Base-by-base conservation (phyloP, 345 rosid species). In the Eucalyptus regnans region DNA sequence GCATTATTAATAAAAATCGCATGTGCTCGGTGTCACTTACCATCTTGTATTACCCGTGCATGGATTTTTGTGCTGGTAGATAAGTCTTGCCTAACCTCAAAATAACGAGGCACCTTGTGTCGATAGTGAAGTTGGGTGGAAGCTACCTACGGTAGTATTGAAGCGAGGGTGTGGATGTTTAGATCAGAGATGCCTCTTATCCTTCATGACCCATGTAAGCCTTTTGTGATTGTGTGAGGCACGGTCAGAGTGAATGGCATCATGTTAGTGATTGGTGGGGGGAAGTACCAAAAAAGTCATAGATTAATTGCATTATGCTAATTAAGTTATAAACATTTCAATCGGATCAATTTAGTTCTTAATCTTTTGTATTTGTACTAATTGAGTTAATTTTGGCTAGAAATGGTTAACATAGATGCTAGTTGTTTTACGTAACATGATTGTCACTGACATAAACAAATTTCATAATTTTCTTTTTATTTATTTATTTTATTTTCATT, bases 381-480 rank as follows among this genome's bases (percentile, higher is more conserved):
- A 56, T 56, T 23, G 0, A 2, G 62, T 56, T 0, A 22, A 23
- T 23, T 56, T 23, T 23, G 12, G 4, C 1, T 56, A 56, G 1
- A 56, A 56, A 56, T 56, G 0, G 1, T 22, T 22, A 8, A 23
- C 27, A 56, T 56, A 2, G 0, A 56, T 23, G 6, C 1, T 56
- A 56, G 0, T 9, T 22, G 2, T 23, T 56, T 23, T 23, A 2
- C 1, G 6, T 56, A 56, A 1, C 62, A 56, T 9, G 3, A 56
- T 9, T 8, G 3, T 1, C 2, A 0, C 0, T 56, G 6, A 2
- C 1, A 22, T 56, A 23, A 56, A 56, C 6, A 56, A 56, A 22
- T 23, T 56, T 56, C 9, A 56, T 22, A 9, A 9, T 22, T 56
- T 56, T 23, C 23, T 22, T 2, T 2, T 22, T 51, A 6, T 16